Base-by-base conservation (phyloP, 176 grass and related monocot genomes). In the Pontederia paniculata region DNA sequence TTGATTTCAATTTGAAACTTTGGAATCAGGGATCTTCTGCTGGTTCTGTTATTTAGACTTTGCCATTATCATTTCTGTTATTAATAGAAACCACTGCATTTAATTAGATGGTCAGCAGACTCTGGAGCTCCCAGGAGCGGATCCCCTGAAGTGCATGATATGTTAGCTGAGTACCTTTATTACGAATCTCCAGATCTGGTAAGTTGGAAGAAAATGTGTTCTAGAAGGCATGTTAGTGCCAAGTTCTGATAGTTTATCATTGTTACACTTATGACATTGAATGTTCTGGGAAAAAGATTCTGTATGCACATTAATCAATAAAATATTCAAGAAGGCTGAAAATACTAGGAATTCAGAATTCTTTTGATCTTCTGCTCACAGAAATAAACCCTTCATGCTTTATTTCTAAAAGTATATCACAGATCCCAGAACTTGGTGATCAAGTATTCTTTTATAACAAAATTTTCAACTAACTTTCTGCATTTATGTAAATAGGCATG, bases 151-250 rank as follows among this genome's bases (percentile, higher is more conserved):
- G 61, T 97, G 43, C 86, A 97, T 62, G 93, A 81, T 60, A 90
- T 97, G 93, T 74, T 97, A 70, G 86, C 83, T 28, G 93, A 97
- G 72, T 97, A 84, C 53, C 65, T 97, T 57, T 97, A 84, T 76
- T 84, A 77, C 18, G 86, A 97, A 83, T 88, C 86, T 69, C 86
- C 86, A 77, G 93, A 97, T 55, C 77, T 80, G 80, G 93, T 97
- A 90, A 45, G 54, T 75, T 87, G 50, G 54, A 56, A 55, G 56
- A 31, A 59, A 45, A 57, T 46, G 19, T 59, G 41, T 66, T 47
- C 19, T 65, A 50, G 28, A 48, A 10, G 17, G 13, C 31, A 23
- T 22, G 47, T 9, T 63, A 22, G 44, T 48, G 44, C 21, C 9
- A 56, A 62, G 23, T 8, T 23, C 17, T 17, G 14, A 42, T 17